Conservation (phyloP, 208 protist species). For the Trypanosoma brucei region DNA sequence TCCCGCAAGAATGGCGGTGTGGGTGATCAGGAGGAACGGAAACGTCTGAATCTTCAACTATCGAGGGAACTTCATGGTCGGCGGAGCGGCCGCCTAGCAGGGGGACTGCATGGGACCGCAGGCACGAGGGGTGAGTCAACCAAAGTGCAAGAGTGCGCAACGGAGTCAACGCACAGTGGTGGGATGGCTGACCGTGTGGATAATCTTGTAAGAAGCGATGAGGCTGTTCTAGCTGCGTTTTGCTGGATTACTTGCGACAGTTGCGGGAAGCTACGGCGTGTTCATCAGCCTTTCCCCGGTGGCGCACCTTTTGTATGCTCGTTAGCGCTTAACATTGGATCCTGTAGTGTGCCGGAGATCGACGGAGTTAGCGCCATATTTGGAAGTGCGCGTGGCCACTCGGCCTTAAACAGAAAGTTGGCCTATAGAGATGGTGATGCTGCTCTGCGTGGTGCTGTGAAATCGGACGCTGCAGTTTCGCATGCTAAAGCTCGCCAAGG, state of each 20-base stretch:
- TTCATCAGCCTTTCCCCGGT: conserved; percentile 81
- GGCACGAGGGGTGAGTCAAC: conserved; percentile 2
- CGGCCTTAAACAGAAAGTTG: background rate
- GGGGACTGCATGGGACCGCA: conserved; percentile 1
- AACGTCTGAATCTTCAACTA: conserved; percentile 50
- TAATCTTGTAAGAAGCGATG: conserved; percentile 36
- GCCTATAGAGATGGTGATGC: conserved; percentile 6
- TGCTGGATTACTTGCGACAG: conserved; percentile 75
- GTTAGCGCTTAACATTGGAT: conserved; percentile 31
- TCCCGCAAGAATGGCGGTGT: background rate
- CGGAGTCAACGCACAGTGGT: conserved; percentile 4
- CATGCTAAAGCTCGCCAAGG: background rate
- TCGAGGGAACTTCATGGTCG: conserved; percentile 46
- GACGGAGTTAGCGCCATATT: conserved; percentile 30
- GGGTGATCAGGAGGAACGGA: background rate
- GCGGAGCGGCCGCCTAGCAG: conserved; percentile 30
- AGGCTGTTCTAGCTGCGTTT: conserved; percentile 50
- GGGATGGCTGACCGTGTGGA: conserved; percentile 20
- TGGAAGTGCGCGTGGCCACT: background rate
- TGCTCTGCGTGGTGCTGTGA: conserved; percentile 8
- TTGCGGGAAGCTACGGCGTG: conserved; percentile 76
- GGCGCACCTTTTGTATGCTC: conserved; percentile 77
- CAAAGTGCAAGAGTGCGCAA: conserved; percentile 2
- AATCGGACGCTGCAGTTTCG: background rate
- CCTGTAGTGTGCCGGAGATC: conserved; percentile 53